Percentiles rank a stretch among this genome's conserved stretches.
Evolutionary conservation across 1,284 basidiomycete genomes (phyloP).

Genomic region (Ganoderma lucidum): DNA sequence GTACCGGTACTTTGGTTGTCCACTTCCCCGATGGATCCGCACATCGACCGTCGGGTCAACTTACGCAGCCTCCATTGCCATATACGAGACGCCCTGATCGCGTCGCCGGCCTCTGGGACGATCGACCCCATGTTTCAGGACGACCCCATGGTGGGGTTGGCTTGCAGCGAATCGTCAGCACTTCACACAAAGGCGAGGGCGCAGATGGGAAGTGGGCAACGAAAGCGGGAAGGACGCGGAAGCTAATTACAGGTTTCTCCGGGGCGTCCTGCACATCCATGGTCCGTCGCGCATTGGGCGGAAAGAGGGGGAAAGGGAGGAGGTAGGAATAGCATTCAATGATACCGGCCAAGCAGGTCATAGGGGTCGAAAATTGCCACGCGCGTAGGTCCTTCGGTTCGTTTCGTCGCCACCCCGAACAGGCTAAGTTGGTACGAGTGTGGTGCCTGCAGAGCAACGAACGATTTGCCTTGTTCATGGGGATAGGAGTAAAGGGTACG

Average conservation of each 20-base stretch:
- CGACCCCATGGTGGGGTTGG: neutral
- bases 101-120: neutral
- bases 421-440: neutral
- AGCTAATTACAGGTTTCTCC: conserved; percentile 7
- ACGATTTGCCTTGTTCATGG: neutral
- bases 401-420: neutral
- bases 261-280: neutral
- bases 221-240: neutral
- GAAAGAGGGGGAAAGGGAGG: neutral
- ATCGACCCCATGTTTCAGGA: neutral
- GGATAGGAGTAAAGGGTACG: neutral
- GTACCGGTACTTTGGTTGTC: neutral
- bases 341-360: neutral
- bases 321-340: neutral
- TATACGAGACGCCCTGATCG: neutral
- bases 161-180: neutral
- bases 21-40: neutral
- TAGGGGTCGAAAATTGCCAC: neutral
- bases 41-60: neutral
- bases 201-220: neutral
- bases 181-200: neutral
- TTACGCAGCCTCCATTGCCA: neutral
- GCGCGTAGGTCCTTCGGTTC: neutral
- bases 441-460: neutral
- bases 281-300: neutral